A percentile compares a stretch with the other conserved stretches of the same genome.
Conservation (phyloP, 1,284 basidiomycete species). For the Gymnopus androsaceus region DNA sequence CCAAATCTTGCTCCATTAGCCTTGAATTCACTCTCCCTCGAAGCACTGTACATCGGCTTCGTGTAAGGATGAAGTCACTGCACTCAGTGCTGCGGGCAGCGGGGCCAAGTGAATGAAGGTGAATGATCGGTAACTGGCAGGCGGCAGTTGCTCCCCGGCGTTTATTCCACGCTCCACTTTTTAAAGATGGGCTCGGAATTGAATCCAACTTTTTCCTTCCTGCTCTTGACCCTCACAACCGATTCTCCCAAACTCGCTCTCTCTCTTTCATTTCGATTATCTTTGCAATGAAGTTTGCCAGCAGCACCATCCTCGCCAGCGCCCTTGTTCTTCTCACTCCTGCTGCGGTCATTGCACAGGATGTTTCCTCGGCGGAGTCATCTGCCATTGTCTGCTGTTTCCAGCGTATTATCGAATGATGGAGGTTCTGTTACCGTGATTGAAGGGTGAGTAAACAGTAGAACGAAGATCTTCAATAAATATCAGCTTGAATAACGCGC, state of each 20-base stretch:
- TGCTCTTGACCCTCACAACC: neutral
- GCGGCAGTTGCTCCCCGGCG: too few species aligned
- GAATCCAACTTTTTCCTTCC: slow-evolving; percentile 34
- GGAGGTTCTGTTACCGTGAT: slow-evolving; percentile 5
- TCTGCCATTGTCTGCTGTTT: neutral
- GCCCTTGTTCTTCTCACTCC: neutral
- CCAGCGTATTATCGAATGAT: neutral
- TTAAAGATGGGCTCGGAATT: neutral
- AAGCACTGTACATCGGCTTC: too few species aligned
- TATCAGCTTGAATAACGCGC: neutral
- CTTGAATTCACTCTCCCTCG: too few species aligned
- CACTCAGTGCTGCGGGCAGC: too few species aligned
- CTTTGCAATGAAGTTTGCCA: slow-evolving; percentile 2
- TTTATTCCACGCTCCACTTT: too few species aligned
- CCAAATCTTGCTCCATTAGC: too few species aligned
- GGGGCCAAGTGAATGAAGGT: too few species aligned
- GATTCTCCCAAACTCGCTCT: neutral
- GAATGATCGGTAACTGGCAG: too few species aligned
- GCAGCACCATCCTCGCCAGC: neutral
- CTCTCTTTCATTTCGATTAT: neutral
- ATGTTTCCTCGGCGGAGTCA: neutral
- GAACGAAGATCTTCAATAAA: neutral
- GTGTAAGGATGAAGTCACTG: too few species aligned
- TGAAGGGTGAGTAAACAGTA: neutral
- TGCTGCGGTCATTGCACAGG: neutral